Base-by-base conservation (phyloP, 2,329 filamentous ascomycete species). In the Talaromyces sp. region DNA sequence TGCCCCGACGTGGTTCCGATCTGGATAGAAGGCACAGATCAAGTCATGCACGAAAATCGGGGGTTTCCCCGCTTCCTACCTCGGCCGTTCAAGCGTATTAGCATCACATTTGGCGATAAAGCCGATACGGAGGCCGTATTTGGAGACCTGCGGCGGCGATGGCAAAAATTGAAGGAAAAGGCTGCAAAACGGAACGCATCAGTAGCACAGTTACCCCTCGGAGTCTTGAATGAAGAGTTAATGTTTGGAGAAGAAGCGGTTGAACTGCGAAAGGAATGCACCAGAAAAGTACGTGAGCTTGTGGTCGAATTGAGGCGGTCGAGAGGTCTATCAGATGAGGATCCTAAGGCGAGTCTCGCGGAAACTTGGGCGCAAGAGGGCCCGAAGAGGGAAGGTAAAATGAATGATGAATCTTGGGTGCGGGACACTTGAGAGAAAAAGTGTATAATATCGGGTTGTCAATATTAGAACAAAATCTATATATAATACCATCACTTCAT, bases 1-100 rank as follows among this genome's bases (percentile, higher is more conserved):
- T 86, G 89, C 62, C 94, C 94, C 0, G 89, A 95, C 64, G 83
- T 99, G 19, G 83, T 99, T 36, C 91, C 94, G 43, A 93, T 99
- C 75, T 99, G 95, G 80, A 87, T 97, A 52, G 90, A 97, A 67
- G 94, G 94, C 28, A 89, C 89, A 15, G 89, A 97, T 69, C 77
- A 88, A 60, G 80, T 96, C 64, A 97, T 97, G 93, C 83, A 89
- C 66, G 93, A 97, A 73, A 81, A 86, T 59, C 83, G 94, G 46
- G 76, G 75, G 2, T 96, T 86, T 66, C 94, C 93, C 1, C 84
- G 90, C 11, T 94, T 90, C 67, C 66, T 96, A 13, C 94, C 94
- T 1, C 83, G 93, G 2, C 75, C 85, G 10, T 85, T 88, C 53
- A 87, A 89, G 64, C 81, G 80, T 6, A 79, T 96, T 53, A 83